Evolutionary conservation across 139 green algal species (phyloP), one percentile per base, ranked within the genome.

Genomic region (Chlorella ohadii): DNA sequence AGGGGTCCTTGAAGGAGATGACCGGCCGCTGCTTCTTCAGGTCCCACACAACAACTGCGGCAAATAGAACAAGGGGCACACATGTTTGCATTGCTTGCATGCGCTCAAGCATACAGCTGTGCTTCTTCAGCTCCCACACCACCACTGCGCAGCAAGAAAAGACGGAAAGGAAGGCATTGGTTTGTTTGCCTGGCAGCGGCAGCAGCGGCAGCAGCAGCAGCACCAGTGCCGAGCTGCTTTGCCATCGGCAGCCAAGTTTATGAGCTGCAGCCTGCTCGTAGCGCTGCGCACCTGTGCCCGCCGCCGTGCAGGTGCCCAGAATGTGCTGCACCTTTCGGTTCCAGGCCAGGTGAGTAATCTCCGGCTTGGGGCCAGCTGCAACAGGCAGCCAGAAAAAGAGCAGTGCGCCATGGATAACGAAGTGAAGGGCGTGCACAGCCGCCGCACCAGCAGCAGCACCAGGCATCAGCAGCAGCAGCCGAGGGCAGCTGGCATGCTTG

Each of bases 261-360:
- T 31, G 20, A 33, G 59, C 20, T 19, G 59, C 59, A 66, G 22
- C 23, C 20, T 22, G 28, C 20, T 12, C 7, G 59, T n/a, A n/a
- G 20, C 23, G 3, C 64, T 2, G 19, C 39, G 39, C 39, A 77
- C 70, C 70, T 55, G 87, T 87, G 38, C 93, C 92, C n/a, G 66
- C 57, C 33, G 79, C 87, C 36, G 85, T 93, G 72, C 89, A 94
- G 36, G 94, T 96, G 13, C 95, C 97, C 75, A 99, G 87, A 80
- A 99, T 99, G 87, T 99, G 95, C 84, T 97, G 94, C 64, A 99
- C 96, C 86, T 98, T 98, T 71, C 81, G 82, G 89, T 99, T 99
- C 97, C 97, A 99, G 0, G 91, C 86, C 19, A 99, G 88, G 84
- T 90, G 92, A 0, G 93, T 95, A 57, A 99, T 96, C 72, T 98